These are phyloP conservation scores for Leishmania gerbilli DNA, from an alignment of 208 protist genomes.

Conservation along the genomic window DNA sequence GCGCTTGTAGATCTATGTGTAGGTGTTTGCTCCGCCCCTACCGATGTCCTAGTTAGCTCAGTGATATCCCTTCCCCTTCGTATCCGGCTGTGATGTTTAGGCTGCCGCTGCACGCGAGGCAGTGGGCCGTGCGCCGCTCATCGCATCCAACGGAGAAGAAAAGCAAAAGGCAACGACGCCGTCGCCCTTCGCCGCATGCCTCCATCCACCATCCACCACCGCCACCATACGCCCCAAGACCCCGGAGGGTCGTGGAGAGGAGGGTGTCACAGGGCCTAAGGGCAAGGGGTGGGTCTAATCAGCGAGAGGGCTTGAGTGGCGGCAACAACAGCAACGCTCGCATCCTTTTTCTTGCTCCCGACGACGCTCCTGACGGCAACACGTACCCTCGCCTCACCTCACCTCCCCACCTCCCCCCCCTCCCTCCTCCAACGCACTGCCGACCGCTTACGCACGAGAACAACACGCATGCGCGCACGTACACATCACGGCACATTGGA, in stretches of 20 bases:
- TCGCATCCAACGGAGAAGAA: neutral
- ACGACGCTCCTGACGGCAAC: no score
- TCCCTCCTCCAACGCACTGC: neutral
- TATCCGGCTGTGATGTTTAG: neutral
- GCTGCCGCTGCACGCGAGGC: neutral
- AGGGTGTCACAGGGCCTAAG: no score
- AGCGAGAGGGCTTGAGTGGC: no score
- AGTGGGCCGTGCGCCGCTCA: neutral
- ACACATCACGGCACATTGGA: neutral
- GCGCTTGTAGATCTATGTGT: neutral
- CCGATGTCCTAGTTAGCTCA: neutral
- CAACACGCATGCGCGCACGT: neutral
- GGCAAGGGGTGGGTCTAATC: no score
- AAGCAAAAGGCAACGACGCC: neutral
- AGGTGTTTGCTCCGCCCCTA: neutral
- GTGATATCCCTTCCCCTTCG: neutral
- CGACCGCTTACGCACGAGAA: neutral
- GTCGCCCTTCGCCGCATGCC: neutral
- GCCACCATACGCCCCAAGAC: no score
- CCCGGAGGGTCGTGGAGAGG: no score
- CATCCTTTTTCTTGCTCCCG: no score
- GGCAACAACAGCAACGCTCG: no score
- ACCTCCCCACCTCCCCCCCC: neutral
- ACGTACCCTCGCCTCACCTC: neutral
- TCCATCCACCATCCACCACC: no score